These are phyloP conservation scores for Hansfordia pulvinata DNA, from an alignment of 2,329 filamentous ascomycete genomes.

Conservation along the genomic window DNA sequence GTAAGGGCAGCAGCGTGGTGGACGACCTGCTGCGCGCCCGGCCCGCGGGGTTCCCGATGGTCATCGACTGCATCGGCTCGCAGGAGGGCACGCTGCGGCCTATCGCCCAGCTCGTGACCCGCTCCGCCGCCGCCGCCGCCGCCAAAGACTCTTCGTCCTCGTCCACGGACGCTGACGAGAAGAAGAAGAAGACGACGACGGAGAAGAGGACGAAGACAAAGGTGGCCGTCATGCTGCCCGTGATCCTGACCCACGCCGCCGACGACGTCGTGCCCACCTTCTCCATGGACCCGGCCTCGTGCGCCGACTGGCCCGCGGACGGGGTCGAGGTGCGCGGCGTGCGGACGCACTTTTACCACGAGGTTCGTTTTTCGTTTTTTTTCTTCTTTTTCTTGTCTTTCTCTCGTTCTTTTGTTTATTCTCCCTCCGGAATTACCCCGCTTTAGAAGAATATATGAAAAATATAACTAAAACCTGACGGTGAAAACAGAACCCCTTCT, in stretches of 20 bases:
- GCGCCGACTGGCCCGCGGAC: slow-evolving; percentile 31
- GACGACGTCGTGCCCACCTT: slow-evolving; percentile 34
- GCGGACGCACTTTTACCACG: slow-evolving; percentile 37
- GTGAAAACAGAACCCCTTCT: slow-evolving; percentile 42
- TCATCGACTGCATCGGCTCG: slow-evolving; percentile 43
- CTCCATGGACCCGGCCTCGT: slow-evolving; percentile 33
- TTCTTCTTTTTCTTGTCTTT: neutral
- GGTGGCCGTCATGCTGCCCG: slow-evolving; percentile 46
- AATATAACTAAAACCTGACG: neutral
- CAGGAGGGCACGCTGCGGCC: slow-evolving; percentile 30
- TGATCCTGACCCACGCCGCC: slow-evolving; percentile 39
- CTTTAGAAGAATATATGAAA: slow-evolving; percentile 1
- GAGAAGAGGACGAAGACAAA: slow-evolving; percentile 29
- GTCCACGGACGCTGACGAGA: no score
- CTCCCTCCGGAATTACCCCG: neutral
- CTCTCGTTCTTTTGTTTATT: no score
- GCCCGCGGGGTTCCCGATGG: slow-evolving; percentile 21
- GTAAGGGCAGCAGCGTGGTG: slow-evolving; percentile 20
- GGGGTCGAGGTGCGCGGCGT: slow-evolving; percentile 40
- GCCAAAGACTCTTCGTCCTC: no score
- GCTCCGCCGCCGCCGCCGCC: no score
- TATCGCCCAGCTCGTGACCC: slow-evolving; percentile 34
- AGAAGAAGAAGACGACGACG: no score
- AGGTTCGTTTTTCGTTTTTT: slow-evolving; percentile 20
- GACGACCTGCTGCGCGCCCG: slow-evolving; percentile 14